Evolutionary conservation across 495 filamentous ascomycete species (phyloP), one percentile per base, ranked within the genome.

Genomic region (Opeltia flavorubescens): DNA sequence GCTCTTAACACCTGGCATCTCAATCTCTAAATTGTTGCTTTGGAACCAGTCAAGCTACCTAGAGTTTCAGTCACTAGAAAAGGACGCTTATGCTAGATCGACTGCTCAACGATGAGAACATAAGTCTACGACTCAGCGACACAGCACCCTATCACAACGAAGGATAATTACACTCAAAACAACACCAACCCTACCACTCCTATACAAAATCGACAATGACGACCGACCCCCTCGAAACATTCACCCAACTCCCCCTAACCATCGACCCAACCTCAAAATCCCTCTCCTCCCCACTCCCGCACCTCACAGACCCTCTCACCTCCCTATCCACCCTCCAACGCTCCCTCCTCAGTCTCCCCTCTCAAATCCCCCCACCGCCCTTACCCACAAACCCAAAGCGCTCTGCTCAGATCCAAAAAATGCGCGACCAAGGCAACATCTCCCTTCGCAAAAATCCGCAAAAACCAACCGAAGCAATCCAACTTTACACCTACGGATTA

Each of bases 301-400:
- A 67, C 46, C 73, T 94, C 61, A 49, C 54, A 48, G 51, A 58
- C 63, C 24, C 53, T 50, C 54, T 54, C 47, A 31, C 61, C 48
- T 49, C 62, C 54, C 78, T 94, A 46, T 59, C 65, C 68, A 33
- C 57, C 18, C 77, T 94, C 33, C 85, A 93, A 75, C 77, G 78
- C 50, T 50, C 73, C 44, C 75, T 94, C 24, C 63, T 84, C 58
- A 55, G 61, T 38, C 71, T 82, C 47, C 67, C 71, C 26, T 58
- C 62, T 52, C 44, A 50, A 15, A 66, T 70, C 1, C 84, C 86
- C 0, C 88, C 86, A 0, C 80, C 87, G 1, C 85, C 88, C 0
- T 65, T 88, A 20, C 84, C 86, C 47, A 76, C 86, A 29, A 86
- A 85, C 68, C 87, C 84, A 24, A 89, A 94, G 65, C 86, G 86